Evolutionary conservation across 495 filamentous ascomycete genomes (phyloP).

Genomic region (Parachaetomium inaequale): DNA sequence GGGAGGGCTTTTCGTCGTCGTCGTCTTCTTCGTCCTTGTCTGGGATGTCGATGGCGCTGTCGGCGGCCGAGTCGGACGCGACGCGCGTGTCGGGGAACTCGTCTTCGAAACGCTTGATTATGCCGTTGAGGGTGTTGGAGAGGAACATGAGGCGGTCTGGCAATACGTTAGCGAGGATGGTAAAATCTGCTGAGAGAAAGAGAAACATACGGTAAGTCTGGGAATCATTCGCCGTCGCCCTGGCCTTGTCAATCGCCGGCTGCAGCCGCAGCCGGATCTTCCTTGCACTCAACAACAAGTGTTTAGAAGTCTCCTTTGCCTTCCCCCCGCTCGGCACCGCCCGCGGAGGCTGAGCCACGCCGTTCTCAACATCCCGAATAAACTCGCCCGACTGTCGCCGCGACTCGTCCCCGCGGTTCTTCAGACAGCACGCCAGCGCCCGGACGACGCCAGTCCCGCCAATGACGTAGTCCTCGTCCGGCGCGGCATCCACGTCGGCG

Average conservation of each 20-base stretch:
- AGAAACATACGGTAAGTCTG: conserved; percentile 68
- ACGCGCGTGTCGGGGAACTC: conserved; percentile 89
- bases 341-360: conserved; percentile 1
- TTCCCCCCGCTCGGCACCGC: conserved; percentile 43
- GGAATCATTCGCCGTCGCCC: conserved; percentile 49
- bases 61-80: conserved; percentile 23
- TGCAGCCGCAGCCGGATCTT: conserved; percentile 83
- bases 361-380: conserved; percentile 39
- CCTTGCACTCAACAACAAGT: conserved; percentile 75
- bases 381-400: conserved; percentile 47
- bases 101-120: conserved; percentile 92
- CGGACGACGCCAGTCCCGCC: conserved; percentile 94
- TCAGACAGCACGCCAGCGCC: conserved; percentile 82
- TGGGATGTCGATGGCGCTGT: conserved; percentile 21
- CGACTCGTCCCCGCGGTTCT: conserved; percentile 63
- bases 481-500: conserved; percentile 66
- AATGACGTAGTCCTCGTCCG: conserved; percentile 92
- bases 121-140: conserved; percentile 79
- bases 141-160: conserved; percentile 81
- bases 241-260: conserved; percentile 74
- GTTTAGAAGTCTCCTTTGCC: conserved; percentile 91
- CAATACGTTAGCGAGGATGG: neutral
- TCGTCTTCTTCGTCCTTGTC: conserved; percentile 23
- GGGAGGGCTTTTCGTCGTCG: conserved; percentile 23
- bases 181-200: neutral